These are phyloP conservation scores for Tulasnella sp. DNA, from an alignment of 768 basidiomycete genomes.

Conservation along the genomic window DNA sequence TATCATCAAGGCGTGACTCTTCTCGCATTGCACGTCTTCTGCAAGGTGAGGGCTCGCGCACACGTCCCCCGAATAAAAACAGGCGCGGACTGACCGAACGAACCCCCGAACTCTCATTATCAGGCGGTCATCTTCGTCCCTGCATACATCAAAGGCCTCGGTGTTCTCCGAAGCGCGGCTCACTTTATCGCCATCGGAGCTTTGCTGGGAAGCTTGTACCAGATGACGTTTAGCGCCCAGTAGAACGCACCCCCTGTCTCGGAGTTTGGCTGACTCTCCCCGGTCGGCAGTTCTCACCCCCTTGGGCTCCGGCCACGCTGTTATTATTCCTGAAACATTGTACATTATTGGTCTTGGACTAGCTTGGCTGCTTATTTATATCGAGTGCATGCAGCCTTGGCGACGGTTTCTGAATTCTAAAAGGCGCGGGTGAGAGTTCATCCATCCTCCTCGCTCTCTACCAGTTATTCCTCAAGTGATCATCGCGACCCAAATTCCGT, in stretches of 20 bases:
- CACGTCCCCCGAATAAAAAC: no score
- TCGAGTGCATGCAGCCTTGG: no score
- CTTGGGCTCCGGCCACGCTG: neutral
- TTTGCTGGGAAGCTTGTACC: conserved; percentile 6
- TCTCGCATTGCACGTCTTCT: conserved; percentile 5
- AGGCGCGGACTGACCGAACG: neutral
- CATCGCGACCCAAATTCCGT: no score
- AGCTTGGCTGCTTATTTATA: no score
- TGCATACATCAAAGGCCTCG: conserved; percentile 1
- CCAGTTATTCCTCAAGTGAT: no score
- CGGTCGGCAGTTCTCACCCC: no score
- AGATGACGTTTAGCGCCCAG: conserved; percentile 9
- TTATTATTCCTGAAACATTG: neutral
- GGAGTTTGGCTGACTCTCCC: neutral
- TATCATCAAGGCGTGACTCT: conserved; percentile 1
- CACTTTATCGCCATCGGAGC: conserved; percentile 4
- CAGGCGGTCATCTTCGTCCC: conserved; percentile 4
- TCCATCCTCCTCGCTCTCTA: no score
- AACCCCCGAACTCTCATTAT: neutral
- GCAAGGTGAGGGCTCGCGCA: neutral
- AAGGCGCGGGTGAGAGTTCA: no score
- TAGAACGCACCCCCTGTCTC: neutral
- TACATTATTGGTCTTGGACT: no score
- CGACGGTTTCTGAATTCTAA: no score
- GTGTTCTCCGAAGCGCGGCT: neutral